Base-by-base conservation (phyloP, 2,329 filamentous ascomycete genomes). In the Chrysoporthe austroafricana region DNA sequence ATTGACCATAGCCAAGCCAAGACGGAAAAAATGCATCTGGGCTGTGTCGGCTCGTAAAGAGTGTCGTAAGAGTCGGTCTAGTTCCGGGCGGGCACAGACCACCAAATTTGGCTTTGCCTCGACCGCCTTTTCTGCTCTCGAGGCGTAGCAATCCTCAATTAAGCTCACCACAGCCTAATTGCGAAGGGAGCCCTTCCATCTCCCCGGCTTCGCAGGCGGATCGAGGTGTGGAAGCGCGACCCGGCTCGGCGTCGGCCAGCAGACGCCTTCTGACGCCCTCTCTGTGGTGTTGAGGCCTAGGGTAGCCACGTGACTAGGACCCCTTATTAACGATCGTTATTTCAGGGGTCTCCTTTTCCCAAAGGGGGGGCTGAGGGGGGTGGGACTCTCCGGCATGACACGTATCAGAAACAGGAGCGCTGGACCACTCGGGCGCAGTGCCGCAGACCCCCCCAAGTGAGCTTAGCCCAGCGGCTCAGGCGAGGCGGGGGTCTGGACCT, bases 281-380 rank as follows among this genome's bases (percentile, higher is more conserved):
- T 26, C 26, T 26, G 26, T 26, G 26, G 50, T n/a, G 64, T 69
- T 69, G 57, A n/a, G 48, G 34, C 50, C 54, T 64, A 43, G 42
- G 67, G 64, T 69, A n/a, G 16, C 56, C 67, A 69, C 62, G 67
- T 69, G 67, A 59, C 21, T 9, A 14, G 16, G 50, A 60, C 43
- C 50, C 50, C 36, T 14, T 50, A 50, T 21, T 50, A 50, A 18
- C 5, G 46, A 26, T 26, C 26, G 26, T 26, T 57, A 57, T 39
- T 57, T 57, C 36, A 34, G 56, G 21, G 50, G 32, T 32, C 26
- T 34, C 6, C 26, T 7, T 16, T 34, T 26, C 16, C 50, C 50
- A 6, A 32, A 39, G 36, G 21, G 21, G 21, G 48, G 52, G 52
- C 8, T 18, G 26, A 16, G 16, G n/a, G 34, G 34, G 36, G 34